Evolutionary conservation across 805 yeast species (phyloP), one percentile per base, ranked within the genome.

Genomic region (Candida silvicultrix): DNA sequence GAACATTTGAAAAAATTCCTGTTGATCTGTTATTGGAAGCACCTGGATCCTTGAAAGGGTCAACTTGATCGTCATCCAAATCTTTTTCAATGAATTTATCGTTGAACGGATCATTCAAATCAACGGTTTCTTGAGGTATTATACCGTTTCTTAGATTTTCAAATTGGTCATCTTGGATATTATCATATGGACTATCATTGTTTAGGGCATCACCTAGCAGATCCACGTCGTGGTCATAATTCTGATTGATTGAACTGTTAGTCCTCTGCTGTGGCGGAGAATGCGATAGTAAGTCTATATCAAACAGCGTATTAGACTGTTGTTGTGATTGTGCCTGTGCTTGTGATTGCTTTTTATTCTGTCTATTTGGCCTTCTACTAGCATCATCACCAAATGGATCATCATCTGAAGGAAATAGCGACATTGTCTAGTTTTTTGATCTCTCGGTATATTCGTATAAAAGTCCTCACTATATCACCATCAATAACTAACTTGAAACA

Each of bases 71-170:
- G 15, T 51, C 57, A n/a, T 51, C 62, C 1, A 61, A 47, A 52
- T 69, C 74, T 48, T 67, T 68, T 40, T 68, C 71, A 22, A 68
- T 60, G 40, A 50, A 60, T 45, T 63, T 62, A 48, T 60, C 62
- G 28, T 56, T 58, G 40, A 58, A 58, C 0, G 65, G 64, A 23
- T 63, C 65, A 23, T 61, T 62, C 12, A 67, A 56, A 43, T 67
- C 62, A 29, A 64, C 57, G 0, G 64, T 61, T 47, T 67, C 67
- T 38, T 68, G 64, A 5, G 62, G 62, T 31, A 65, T 52, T 12
- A 49, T 43, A 2, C 67, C 66, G 5, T 46, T 45, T 39, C 62
- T 54, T 16, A 62, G 41, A 38, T 51, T 47, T 9, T 53, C 50
- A 11, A 63, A 44, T 22, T 54, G 49, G 21, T 45, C 25, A 18